Evolutionary conservation across 371 early-diverging fungal genomes (phyloP).

Genomic region (Zychaea mexicana): DNA sequence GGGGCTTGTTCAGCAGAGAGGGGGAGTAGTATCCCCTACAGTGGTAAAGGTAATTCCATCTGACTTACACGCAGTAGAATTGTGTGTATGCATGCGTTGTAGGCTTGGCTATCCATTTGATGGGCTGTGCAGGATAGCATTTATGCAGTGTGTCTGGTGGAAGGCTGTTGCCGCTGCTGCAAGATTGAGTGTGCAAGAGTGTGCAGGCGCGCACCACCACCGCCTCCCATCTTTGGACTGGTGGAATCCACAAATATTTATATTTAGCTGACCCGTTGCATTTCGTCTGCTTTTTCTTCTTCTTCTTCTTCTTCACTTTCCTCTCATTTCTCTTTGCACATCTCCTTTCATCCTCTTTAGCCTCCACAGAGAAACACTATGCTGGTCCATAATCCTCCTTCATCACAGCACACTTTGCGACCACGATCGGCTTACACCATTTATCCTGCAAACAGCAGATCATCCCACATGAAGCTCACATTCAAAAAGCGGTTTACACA

Average conservation of each 20-base stretch:
- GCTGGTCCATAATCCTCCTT: background rate
- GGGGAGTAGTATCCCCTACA: no score
- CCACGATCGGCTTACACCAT: background rate
- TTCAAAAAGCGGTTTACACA: background rate
- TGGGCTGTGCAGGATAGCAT: no score
- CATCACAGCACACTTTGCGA: background rate
- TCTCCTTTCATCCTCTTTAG: background rate
- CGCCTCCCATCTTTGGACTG: background rate
- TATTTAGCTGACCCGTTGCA: background rate
- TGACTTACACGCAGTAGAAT: no score
- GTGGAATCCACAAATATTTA: background rate
- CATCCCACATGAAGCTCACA: background rate
- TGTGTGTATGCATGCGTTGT: no score
- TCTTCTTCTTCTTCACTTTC: background rate
- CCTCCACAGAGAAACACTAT: no score
- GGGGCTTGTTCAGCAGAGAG: no score
- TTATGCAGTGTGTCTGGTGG: no score
- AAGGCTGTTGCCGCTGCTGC: no score
- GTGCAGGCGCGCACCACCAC: background rate
- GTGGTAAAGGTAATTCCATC: no score
- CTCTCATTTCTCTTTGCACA: background rate
- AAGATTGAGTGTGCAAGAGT: background rate
- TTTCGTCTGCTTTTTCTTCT: background rate
- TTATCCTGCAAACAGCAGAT: background rate
- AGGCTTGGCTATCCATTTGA: no score